Percentiles rank a stretch among this genome's conserved stretches.
These are phyloP conservation scores for Cokeromyces recurvatus DNA, from an alignment of 371 early-diverging fungal genomes.

Conservation along the genomic window DNA sequence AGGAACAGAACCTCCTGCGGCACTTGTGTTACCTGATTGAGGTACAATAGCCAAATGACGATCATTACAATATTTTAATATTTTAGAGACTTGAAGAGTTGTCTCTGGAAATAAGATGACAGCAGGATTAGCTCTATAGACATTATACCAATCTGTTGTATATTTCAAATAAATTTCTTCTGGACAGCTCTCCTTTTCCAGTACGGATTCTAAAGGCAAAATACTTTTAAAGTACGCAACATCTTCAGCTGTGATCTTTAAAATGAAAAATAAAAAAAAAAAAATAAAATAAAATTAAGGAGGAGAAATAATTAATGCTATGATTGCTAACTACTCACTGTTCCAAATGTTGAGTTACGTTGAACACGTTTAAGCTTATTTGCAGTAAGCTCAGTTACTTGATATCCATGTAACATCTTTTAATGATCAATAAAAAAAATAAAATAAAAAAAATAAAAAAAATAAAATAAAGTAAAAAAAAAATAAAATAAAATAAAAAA, in stretches of 20 bases:
- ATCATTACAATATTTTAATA: constrained; percentile 86
- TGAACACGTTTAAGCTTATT: constrained; percentile 26
- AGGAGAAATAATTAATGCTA: background rate
- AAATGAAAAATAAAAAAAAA: constrained; percentile 20
- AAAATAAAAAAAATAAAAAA: too few relatives aligned
- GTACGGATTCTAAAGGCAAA: constrained; percentile 41
- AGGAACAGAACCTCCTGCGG: background rate
- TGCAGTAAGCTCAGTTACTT: constrained; percentile 26
- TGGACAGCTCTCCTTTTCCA: constrained; percentile 47
- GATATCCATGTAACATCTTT: constrained; percentile 23
- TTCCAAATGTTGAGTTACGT: constrained; percentile 43
- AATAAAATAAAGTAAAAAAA: too few relatives aligned
- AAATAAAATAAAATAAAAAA: too few relatives aligned
- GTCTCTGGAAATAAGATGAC: constrained; percentile 85
- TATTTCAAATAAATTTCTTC: constrained; percentile 40
- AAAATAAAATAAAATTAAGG: background rate
- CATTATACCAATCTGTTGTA: constrained; percentile 91
- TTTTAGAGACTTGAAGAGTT: constrained; percentile 81
- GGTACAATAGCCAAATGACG: constrained; percentile 88
- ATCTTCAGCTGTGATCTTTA: constrained; percentile 52
- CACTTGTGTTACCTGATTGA: constrained; percentile 86
- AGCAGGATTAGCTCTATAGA: constrained; percentile 81
- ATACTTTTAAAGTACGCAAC: constrained; percentile 58
- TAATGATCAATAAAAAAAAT: background rate
- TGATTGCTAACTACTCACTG: constrained; percentile 24